phyloP scores from a whole-genome alignment of 768 basidiomycete genomes.

The Dendrothele bispora region DNA sequence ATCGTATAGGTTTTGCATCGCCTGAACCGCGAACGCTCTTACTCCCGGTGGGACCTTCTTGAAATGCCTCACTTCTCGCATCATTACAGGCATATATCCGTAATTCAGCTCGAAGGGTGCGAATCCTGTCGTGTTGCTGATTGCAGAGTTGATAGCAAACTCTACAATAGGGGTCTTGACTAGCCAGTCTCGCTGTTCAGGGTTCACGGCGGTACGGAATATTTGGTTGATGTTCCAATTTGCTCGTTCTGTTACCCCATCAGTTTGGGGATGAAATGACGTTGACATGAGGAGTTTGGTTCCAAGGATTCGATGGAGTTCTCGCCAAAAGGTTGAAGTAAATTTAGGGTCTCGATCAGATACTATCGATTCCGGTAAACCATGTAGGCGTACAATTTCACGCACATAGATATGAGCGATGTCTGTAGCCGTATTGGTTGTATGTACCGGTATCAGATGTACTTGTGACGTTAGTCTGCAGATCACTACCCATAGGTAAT shows the following conservation, averaged over 20 bases:
- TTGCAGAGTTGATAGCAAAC: slow-evolving; percentile 20
- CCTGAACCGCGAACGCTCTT: slow-evolving; percentile 20
- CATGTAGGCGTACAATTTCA: slow-evolving; percentile 15
- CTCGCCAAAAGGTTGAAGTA: slow-evolving; percentile 24
- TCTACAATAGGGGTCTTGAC: slow-evolving; percentile 9
- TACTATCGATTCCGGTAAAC: slow-evolving; percentile 17
- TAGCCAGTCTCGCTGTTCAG: slow-evolving; percentile 19
- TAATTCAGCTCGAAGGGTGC: no score
- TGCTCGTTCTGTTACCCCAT: slow-evolving; percentile 18
- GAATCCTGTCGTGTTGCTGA: slow-evolving; percentile 10
- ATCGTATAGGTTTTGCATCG: slow-evolving; percentile 17
- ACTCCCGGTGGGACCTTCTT: slow-evolving; percentile 16
- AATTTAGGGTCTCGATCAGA: slow-evolving; percentile 28
- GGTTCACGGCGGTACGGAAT: slow-evolving; percentile 5
- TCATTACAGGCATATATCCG: no score
- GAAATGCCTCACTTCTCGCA: no score
- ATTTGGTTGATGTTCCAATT: slow-evolving; percentile 15
- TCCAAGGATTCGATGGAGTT: slow-evolving; percentile 17
- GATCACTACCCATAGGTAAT: slow-evolving; percentile 21
- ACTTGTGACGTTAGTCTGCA: slow-evolving; percentile 15
- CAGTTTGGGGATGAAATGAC: slow-evolving; percentile 32
- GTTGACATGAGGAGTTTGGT: slow-evolving; percentile 21
- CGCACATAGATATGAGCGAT: slow-evolving; percentile 11
- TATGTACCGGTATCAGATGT: slow-evolving; percentile 16
- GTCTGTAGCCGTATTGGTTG: slow-evolving; percentile 3